Conservation (phyloP, 1,139 yeast species). For the Candida sp. region DNA sequence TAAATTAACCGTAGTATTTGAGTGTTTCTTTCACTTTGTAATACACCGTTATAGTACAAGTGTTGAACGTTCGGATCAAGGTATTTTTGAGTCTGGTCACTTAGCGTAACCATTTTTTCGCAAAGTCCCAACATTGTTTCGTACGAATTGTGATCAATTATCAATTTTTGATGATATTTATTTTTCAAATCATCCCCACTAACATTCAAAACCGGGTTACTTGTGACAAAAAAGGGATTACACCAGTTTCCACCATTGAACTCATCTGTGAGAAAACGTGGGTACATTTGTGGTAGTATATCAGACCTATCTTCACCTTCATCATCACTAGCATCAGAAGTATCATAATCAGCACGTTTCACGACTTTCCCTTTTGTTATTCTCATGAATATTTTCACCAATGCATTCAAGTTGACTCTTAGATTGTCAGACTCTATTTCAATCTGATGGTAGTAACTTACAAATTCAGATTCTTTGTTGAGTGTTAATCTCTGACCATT, state of each 20-base stretch:
- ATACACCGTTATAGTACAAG: slow-evolving; percentile 28
- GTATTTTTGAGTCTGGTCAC: slow-evolving; percentile 38
- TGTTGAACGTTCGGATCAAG: slow-evolving; percentile 36
- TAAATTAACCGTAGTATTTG: slow-evolving; percentile 52
- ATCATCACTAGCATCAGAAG: slow-evolving; percentile 34
- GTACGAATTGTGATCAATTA: slow-evolving; percentile 49
- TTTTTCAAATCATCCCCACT: slow-evolving; percentile 47
- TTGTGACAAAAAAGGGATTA: slow-evolving; percentile 56
- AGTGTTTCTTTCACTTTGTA: slow-evolving; percentile 49
- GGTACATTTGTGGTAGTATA: slow-evolving; percentile 59
- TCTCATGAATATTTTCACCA: slow-evolving; percentile 25
- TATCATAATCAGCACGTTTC: slow-evolving; percentile 33
- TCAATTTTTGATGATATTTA: slow-evolving; percentile 40
- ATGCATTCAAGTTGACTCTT: slow-evolving; percentile 24
- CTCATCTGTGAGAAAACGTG: slow-evolving; percentile 61
- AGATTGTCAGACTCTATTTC: slow-evolving; percentile 34
- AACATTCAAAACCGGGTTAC: slow-evolving; percentile 35
- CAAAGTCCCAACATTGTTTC: slow-evolving; percentile 32
- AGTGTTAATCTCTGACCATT: slow-evolving; percentile 3
- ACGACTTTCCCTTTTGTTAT: slow-evolving; percentile 33
- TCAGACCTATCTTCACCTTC: slow-evolving; percentile 36
- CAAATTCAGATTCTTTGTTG: slow-evolving; percentile 9
- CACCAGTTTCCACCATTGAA: slow-evolving; percentile 77
- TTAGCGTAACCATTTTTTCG: slow-evolving; percentile 33
- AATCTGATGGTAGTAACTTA: slow-evolving; percentile 32